A percentile compares a stretch with the other conserved stretches of the same genome.
phyloP scores from a whole-genome alignment of 1,284 basidiomycete species.

The Ceratobasidium sp. region DNA sequence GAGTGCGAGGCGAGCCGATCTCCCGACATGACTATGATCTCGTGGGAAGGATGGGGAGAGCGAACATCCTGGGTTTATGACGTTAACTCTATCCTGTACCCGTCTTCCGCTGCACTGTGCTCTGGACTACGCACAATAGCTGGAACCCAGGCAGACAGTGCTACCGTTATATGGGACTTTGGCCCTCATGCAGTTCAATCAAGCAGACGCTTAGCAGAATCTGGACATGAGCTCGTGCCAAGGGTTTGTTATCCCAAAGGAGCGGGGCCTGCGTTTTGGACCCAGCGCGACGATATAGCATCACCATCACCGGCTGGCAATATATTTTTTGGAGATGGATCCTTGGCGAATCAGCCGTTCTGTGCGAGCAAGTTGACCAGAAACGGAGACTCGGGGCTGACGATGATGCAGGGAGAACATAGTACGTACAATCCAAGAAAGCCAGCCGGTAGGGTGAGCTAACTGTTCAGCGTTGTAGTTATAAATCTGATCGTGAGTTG shows the following conservation, averaged over 20 bases:
- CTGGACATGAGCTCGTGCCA: not conserved
- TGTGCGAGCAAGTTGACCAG: not conserved
- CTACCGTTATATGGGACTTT: not conserved
- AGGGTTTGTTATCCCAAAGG: conserved; percentile 4
- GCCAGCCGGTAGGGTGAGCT: not conserved
- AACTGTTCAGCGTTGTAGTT: not conserved
- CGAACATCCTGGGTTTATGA: conserved; percentile 16
- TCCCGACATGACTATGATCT: conserved; percentile 4
- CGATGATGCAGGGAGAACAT: conserved; percentile 13
- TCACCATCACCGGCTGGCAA: too few species aligned
- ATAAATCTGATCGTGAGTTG: not conserved
- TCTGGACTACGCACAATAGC: conserved; percentile 10
- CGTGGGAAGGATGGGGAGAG: not conserved
- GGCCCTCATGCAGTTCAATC: not conserved
- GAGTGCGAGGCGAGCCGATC: not conserved
- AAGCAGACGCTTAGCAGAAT: not conserved
- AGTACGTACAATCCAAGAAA: not conserved
- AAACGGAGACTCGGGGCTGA: not conserved
- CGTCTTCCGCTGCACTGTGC: not conserved
- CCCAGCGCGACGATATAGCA: not conserved
- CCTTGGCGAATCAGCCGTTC: not conserved
- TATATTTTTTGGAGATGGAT: conserved; percentile 6
- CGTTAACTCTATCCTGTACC: too few species aligned
- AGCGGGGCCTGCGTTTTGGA: not conserved
- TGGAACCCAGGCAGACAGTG: not conserved